Evolutionary conservation across 163 green algal genomes (phyloP).

Genomic region (Prototheca cutis): DNA sequence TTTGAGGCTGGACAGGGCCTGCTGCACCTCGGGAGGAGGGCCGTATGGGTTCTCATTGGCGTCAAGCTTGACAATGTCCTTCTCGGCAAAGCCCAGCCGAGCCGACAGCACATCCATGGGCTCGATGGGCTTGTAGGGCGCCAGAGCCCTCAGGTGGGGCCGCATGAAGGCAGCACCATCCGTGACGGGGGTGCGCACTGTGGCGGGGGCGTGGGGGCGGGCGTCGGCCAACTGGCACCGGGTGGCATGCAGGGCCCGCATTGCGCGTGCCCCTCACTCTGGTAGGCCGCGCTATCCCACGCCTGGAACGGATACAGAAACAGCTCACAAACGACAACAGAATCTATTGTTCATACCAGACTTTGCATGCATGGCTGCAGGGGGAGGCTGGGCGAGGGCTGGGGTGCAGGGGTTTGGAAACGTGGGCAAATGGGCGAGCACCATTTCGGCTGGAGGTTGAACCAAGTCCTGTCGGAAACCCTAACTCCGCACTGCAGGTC

Average conservation of each 20-base stretch:
- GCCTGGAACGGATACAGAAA: too few relatives aligned
- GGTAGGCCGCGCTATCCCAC: too few relatives aligned
- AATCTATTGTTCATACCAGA: too few relatives aligned
- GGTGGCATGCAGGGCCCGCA: not conserved
- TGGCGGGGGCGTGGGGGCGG: not conserved
- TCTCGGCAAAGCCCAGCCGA: slow-evolving; percentile 58
- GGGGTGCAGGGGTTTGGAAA: too few relatives aligned
- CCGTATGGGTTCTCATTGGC: slow-evolving; percentile 99
- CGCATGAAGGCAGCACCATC: slow-evolving; percentile 54
- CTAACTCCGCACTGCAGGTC: too few relatives aligned
- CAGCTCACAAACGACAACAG: too few relatives aligned
- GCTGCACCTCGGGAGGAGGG: slow-evolving; percentile 80
- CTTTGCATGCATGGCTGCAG: too few relatives aligned
- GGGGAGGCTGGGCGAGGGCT: too few relatives aligned
- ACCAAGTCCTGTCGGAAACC: too few relatives aligned
- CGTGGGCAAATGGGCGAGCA: too few relatives aligned
- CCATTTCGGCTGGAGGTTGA: too few relatives aligned
- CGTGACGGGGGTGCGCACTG: not conserved
- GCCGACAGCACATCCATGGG: slow-evolving; percentile 80
- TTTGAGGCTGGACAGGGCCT: slow-evolving; percentile 74
- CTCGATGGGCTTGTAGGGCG: slow-evolving; percentile 93
- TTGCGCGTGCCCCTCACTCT: too few relatives aligned
- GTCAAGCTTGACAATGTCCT: slow-evolving; percentile 98
- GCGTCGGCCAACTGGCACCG: not conserved
- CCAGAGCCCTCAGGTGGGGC: slow-evolving; percentile 77